phyloP scores from a whole-genome alignment of 2,329 filamentous ascomycete species.

The Ophiostoma himal-ulmi region DNA sequence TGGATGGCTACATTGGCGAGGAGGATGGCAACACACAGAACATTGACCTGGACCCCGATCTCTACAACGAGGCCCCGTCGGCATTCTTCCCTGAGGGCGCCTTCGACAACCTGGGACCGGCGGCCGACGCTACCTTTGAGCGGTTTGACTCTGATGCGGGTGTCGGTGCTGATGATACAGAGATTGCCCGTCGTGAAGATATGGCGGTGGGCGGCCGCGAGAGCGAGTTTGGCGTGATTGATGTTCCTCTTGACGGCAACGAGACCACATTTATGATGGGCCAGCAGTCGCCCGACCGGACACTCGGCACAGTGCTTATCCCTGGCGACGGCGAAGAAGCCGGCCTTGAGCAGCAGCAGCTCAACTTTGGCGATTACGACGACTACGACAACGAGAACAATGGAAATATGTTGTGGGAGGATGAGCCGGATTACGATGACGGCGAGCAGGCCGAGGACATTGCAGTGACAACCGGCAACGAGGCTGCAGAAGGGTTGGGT shows the following conservation, averaged over 20 bases:
- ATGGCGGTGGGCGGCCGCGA: slow-evolving; percentile 34
- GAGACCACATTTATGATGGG: slow-evolving; percentile 44
- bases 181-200: slow-evolving; percentile 30
- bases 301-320: background rate
- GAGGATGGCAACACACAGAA: slow-evolving; percentile 35
- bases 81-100: slow-evolving; percentile 48
- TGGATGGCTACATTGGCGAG: slow-evolving; percentile 29
- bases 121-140: slow-evolving; percentile 39
- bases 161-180: slow-evolving; percentile 32
- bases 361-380: slow-evolving; percentile 12
- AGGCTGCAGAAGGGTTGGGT: background rate
- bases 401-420: slow-evolving; percentile 21
- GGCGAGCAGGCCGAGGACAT: background rate
- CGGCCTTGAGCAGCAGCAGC: background rate
- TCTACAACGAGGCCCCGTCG: slow-evolving; percentile 32
- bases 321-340: slow-evolving; percentile 17
- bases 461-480: slow-evolving; percentile 1
- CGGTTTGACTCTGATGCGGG: slow-evolving; percentile 31
- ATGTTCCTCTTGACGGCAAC: slow-evolving; percentile 44
- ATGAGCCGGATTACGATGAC: slow-evolving; percentile 3
- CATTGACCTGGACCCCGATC: slow-evolving; percentile 35
- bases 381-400: slow-evolving; percentile 10
- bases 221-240: slow-evolving; percentile 44
- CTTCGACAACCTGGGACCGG: slow-evolving; percentile 40
- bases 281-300: slow-evolving; percentile 22